Conservation (phyloP, 495 filamentous ascomycete species). For the Neurospora intermedia region DNA sequence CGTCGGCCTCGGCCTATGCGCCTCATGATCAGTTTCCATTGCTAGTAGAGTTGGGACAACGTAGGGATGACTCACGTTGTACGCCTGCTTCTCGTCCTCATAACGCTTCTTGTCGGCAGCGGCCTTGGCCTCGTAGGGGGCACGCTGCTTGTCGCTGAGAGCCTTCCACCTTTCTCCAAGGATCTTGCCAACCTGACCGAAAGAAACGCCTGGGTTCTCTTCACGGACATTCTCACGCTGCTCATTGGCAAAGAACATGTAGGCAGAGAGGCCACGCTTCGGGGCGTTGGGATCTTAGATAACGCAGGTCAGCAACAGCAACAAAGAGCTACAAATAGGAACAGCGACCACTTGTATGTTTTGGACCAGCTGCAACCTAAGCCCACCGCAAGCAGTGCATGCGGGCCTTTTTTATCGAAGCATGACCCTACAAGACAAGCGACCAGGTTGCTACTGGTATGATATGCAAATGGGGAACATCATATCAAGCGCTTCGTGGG, state of each 20-base stretch:
- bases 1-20: constrained; percentile 39
- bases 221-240: constrained; percentile 95
- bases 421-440: constrained; percentile 67
- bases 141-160: constrained; percentile 74
- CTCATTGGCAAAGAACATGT: constrained; percentile 99
- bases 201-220: constrained; percentile 96
- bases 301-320: background rate
- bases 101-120: constrained; percentile 96
- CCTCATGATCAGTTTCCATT: constrained; percentile 17
- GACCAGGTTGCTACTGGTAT: constrained; percentile 22
- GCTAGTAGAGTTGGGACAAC: background rate
- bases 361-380: background rate
- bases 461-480: background rate
- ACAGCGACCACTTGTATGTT: background rate
- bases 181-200: constrained; percentile 95
- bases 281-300: constrained; percentile 86
- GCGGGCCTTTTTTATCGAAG: constrained; percentile 47
- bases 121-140: constrained; percentile 92
- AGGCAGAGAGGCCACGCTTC: constrained; percentile 97
- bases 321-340: background rate
- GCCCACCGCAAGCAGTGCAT: constrained; percentile 42
- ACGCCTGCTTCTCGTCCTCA: constrained; percentile 90
- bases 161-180: constrained; percentile 98
- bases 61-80: constrained; percentile 53
- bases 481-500: constrained; percentile 3